These are phyloP conservation scores for Fusarium proliferatum DNA, from an alignment of 2,329 filamentous ascomycete genomes.

Conservation along the genomic window DNA sequence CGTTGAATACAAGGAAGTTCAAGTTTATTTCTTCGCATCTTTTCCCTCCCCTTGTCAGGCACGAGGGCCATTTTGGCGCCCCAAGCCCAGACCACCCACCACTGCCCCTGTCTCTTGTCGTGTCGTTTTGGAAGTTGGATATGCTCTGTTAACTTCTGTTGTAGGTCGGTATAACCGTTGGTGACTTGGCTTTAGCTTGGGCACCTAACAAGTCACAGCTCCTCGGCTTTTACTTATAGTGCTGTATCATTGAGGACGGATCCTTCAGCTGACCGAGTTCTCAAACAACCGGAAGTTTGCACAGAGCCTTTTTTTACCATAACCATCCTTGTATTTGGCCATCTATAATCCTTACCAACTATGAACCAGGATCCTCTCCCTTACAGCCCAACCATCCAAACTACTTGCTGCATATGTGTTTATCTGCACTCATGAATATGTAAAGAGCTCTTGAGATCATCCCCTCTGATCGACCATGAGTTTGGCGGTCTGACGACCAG, in stretches of 20 bases:
- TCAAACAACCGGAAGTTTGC: constrained; percentile 13
- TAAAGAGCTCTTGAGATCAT: constrained; percentile 13
- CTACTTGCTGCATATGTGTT: neutral
- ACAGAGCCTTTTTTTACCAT: neutral
- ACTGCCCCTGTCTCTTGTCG: constrained; percentile 23
- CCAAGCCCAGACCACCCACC: constrained; percentile 6
- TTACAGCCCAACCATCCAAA: neutral
- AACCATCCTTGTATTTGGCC: constrained; percentile 4
- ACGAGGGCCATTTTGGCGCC: constrained; percentile 29
- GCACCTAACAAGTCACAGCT: constrained; percentile 27
- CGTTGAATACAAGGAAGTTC: neutral
- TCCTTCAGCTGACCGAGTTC: constrained; percentile 29
- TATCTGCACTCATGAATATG: neutral
- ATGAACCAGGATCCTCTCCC: neutral
- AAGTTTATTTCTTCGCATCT: neutral
- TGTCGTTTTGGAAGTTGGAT: constrained; percentile 19
- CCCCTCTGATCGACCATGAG: constrained; percentile 28
- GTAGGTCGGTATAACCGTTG: constrained; percentile 6
- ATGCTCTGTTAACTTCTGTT: neutral
- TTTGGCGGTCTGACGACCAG: constrained; percentile 27
- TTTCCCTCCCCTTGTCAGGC: constrained; percentile 4
- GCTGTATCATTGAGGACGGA: constrained; percentile 8
- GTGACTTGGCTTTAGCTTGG: constrained; percentile 26
- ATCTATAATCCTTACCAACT: neutral
- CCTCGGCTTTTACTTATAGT: neutral